Evolutionary conservation across 352 stramenopile species (phyloP).

Genomic region (Sclerospora graminicola): DNA sequence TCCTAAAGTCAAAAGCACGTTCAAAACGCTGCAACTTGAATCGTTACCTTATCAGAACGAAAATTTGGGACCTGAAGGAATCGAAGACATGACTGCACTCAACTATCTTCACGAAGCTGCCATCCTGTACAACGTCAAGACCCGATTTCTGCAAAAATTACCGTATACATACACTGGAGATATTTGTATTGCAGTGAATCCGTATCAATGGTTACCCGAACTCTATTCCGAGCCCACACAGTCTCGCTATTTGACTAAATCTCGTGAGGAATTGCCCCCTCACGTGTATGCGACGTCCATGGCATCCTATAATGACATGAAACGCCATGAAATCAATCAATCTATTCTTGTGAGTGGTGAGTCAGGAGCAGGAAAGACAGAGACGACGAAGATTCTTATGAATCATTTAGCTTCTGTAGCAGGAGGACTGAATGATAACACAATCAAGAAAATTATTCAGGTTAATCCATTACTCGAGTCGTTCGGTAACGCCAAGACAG

Average conservation of each 20-base stretch:
- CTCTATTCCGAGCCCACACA: constrained; percentile 77
- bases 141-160: constrained; percentile 69
- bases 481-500: constrained; percentile 89
- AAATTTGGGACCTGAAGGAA: constrained; percentile 38
- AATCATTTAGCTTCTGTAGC: constrained; percentile 72
- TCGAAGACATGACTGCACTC: constrained; percentile 83
- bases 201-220: constrained; percentile 87
- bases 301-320: constrained; percentile 61
- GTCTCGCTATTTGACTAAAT: constrained; percentile 50
- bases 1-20: constrained; percentile 43
- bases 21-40: constrained; percentile 57
- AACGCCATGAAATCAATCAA: constrained; percentile 53
- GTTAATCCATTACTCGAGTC: constrained; percentile 79
- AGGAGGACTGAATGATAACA: constrained; percentile 52
- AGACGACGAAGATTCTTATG: constrained; percentile 87
- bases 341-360: constrained; percentile 83
- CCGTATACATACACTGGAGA: constrained; percentile 96
- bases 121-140: constrained; percentile 88
- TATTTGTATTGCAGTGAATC: constrained; percentile 96
- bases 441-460: constrained; percentile 77
- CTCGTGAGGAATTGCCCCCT: constrained; percentile 44
- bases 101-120: constrained; percentile 87
- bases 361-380: constrained; percentile 80
- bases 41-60: constrained; percentile 75
- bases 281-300: constrained; percentile 69